Conservation (phyloP, 306 rosid species). For the Glycine soja region DNA sequence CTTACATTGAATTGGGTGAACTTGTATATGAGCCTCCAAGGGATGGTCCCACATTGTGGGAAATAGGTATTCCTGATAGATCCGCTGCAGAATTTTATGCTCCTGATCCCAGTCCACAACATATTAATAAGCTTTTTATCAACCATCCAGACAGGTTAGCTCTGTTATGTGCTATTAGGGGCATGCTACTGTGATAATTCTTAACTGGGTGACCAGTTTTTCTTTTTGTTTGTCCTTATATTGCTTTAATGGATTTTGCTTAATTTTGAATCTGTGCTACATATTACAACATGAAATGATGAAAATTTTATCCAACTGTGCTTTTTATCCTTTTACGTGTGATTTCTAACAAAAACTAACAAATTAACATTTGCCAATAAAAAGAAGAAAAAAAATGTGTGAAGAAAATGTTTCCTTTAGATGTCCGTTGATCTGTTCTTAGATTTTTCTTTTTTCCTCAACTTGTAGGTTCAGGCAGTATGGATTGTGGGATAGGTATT, state of each 20-base stretch:
- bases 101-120: constrained; percentile 78
- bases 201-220: constrained; percentile 19
- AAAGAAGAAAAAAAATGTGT: too few relatives aligned
- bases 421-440: constrained; percentile 26
- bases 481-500: constrained; percentile 90
- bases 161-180: background rate
- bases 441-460: constrained; percentile 34
- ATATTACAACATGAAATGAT: constrained; percentile 1
- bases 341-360: background rate
- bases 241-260: background rate
- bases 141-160: constrained; percentile 85
- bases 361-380: too few relatives aligned
- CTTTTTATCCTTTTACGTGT: constrained; percentile 13
- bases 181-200: background rate
- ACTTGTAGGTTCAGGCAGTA: constrained; percentile 82
- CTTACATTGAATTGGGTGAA: constrained; percentile 63
- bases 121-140: constrained; percentile 68
- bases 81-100: constrained; percentile 78
- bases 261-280: constrained; percentile 35
- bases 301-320: constrained; percentile 32
- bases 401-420: constrained; percentile 39
- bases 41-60: constrained; percentile 91
- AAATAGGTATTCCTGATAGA: constrained; percentile 89
- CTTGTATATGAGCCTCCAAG: constrained; percentile 78
- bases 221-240: constrained; percentile 1